Conservation (phyloP, 2,329 filamentous ascomycete genomes). For the Hypoxylon sp. region DNA sequence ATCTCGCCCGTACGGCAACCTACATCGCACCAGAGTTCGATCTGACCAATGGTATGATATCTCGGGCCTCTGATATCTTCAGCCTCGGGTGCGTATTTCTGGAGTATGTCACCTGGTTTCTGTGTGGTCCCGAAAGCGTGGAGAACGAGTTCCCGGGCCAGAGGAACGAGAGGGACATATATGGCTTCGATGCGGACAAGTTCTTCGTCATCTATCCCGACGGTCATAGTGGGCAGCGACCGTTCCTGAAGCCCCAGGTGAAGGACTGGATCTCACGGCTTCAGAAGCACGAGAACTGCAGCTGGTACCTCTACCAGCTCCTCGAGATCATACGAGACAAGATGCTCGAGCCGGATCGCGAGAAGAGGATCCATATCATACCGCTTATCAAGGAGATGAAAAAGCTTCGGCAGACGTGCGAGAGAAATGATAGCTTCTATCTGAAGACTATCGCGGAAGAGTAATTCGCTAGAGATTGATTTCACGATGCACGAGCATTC, state of each 20-base stretch:
- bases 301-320: constrained; percentile 22
- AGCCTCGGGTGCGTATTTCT: constrained; percentile 49
- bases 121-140: constrained; percentile 37
- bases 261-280: constrained; percentile 23
- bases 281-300: constrained; percentile 13
- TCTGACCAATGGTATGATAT: constrained; percentile 38
- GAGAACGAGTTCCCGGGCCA: constrained; percentile 15
- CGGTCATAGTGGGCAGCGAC: neutral
- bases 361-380: constrained; percentile 16
- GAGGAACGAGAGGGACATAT: constrained; percentile 15
- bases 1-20: constrained; percentile 37
- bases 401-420: constrained; percentile 7
- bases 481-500: too few species aligned
- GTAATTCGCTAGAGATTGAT: too few species aligned
- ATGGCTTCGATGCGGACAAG: constrained; percentile 26
- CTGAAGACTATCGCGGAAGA: constrained; percentile 5
- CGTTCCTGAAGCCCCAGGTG: constrained; percentile 28
- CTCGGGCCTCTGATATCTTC: constrained; percentile 49
- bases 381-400: constrained; percentile 13
- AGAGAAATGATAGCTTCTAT: constrained; percentile 16
- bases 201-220: constrained; percentile 31
- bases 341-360: constrained; percentile 28
- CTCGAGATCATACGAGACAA: constrained; percentile 30
- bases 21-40: constrained; percentile 52
- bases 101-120: constrained; percentile 49